Percentiles rank a stretch among this genome's conserved stretches.
Evolutionary conservation across 306 rosid genomes (phyloP).

Genomic region (Cicer yamashitae): DNA sequence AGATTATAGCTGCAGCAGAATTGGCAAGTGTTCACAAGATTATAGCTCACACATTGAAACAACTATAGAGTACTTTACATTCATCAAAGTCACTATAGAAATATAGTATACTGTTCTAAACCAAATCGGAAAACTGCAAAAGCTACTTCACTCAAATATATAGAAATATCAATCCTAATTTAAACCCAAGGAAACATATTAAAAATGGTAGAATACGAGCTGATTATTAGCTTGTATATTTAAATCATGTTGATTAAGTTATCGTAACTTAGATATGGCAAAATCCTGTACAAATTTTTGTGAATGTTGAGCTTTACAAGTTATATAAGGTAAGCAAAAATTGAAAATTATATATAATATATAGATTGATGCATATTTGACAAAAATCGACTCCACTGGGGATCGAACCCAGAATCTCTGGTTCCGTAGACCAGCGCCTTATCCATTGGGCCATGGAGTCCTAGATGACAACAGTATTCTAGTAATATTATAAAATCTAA

Average conservation of each 20-base stretch:
- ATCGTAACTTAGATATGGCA: not conserved
- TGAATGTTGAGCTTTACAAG: not conserved
- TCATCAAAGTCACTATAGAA: no score
- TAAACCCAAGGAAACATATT: not conserved
- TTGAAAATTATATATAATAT: not conserved
- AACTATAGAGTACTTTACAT: no score
- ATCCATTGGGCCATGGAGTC: constrained; percentile 75
- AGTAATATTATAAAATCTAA: no score
- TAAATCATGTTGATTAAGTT: not conserved
- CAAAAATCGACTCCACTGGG: constrained; percentile 65
- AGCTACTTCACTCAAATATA: no score
- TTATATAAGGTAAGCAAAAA: not conserved
- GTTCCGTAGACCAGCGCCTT: constrained; percentile 99
- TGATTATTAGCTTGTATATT: not conserved
- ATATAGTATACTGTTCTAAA: no score
- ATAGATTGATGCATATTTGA: not conserved
- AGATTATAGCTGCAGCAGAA: no score
- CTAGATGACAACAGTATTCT: no score
- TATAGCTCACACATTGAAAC: no score
- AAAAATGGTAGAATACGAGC: not conserved
- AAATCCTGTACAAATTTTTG: not conserved
- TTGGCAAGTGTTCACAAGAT: no score
- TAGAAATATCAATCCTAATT: not conserved
- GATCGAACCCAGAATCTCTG: constrained; percentile 99
- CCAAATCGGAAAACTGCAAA: no score